Base-by-base conservation (phyloP, 2,329 filamentous ascomycete genomes). In the Esteya vermicola region DNA sequence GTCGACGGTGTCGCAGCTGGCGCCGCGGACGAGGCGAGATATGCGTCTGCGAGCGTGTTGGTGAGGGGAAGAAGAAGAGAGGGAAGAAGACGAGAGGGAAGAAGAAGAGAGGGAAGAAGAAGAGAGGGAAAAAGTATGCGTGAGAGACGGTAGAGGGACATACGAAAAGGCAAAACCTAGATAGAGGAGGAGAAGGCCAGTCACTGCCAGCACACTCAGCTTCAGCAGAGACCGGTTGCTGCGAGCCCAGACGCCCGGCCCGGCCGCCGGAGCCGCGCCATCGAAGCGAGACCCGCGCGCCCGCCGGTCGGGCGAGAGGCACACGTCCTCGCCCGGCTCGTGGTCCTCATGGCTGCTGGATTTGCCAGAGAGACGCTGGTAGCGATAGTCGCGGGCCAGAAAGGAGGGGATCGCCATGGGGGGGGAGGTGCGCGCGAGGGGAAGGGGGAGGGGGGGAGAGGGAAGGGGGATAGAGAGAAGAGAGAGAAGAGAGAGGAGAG, bases 1-100 rank as follows among this genome's bases (percentile, higher is more conserved):
- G 32, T 67, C 53, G 27, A 70, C 57, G 6, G 63, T 66, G 52
- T 74, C 70, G 57, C 75, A 79, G 12, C 52, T 47, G 14, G 26
- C 21, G 9, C 35, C 25, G 12, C 19, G 16, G 30, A 31, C 25
- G n/a, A 16, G 16, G 30, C 33, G 32, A 16, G 22, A n/a, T 8
- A 39, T 27, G 26, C 36, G 42, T 33, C 36, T 36, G 13, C 7
- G 14, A 6, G 19, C 8, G 4, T n/a, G n/a, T n/a, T n/a, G n/a
- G n/a, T n/a, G n/a, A n/a, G 21, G 12, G 13, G 6, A 9, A 35
- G 20, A 14, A 3, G 14, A 19, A 9, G 14, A 3, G 2, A 10
- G 16, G 19, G 7, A 16, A 19, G 9, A 5, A 33, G 12, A 18
- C 4, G 19, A 6, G 4, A 21, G 12, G 13, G 6, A 9, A 35